These are phyloP conservation scores for Fusarium sp. DNA, from an alignment of 2,329 filamentous ascomycete genomes.

Conservation along the genomic window DNA sequence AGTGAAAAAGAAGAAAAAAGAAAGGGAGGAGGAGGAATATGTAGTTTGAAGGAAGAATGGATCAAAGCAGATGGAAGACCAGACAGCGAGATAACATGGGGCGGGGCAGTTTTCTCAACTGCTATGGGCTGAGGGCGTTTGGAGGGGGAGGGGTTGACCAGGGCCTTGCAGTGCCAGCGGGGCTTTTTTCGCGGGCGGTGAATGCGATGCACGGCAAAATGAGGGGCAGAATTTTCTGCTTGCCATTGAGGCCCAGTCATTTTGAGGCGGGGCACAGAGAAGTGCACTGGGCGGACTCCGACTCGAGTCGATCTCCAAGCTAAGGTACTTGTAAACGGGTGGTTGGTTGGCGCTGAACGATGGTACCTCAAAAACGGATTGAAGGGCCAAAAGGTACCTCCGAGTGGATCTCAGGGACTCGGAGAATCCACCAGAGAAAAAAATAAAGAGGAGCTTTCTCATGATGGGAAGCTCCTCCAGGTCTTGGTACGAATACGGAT, in stretches of 20 bases:
- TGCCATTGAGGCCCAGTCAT: conserved; percentile 33
- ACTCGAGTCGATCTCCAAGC: conserved; percentile 15
- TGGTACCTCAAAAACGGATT: conserved; percentile 12
- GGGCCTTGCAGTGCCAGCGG: conserved; percentile 17
- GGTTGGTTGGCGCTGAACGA: conserved; percentile 18
- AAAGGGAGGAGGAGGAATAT: conserved; percentile 42
- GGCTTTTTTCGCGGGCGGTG: conserved; percentile 45
- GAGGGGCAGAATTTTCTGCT: conserved; percentile 50
- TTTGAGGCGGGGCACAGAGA: conserved; percentile 37
- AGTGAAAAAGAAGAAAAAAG: conserved; percentile 32
- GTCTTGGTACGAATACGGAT: conserved; percentile 42
- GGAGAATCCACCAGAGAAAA: conserved; percentile 29
- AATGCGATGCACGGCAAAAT: conserved; percentile 43
- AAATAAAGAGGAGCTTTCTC: conserved; percentile 38
- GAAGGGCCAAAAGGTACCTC: conserved; percentile 26
- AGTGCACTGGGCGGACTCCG: no score
- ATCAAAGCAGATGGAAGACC: conserved; percentile 31
- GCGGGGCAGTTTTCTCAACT: conserved; percentile 31
- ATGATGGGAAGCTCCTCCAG: conserved; percentile 32
- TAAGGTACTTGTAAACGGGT: conserved; percentile 32
- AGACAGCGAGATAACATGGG: conserved; percentile 43
- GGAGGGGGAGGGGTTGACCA: conserved; percentile 39
- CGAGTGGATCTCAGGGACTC: conserved; percentile 39
- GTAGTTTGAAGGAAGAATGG: conserved; percentile 24
- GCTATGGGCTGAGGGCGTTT: conserved; percentile 27